Base-by-base conservation (phyloP, 2,329 filamentous ascomycete genomes). In the Stemphylium vesicarium region DNA sequence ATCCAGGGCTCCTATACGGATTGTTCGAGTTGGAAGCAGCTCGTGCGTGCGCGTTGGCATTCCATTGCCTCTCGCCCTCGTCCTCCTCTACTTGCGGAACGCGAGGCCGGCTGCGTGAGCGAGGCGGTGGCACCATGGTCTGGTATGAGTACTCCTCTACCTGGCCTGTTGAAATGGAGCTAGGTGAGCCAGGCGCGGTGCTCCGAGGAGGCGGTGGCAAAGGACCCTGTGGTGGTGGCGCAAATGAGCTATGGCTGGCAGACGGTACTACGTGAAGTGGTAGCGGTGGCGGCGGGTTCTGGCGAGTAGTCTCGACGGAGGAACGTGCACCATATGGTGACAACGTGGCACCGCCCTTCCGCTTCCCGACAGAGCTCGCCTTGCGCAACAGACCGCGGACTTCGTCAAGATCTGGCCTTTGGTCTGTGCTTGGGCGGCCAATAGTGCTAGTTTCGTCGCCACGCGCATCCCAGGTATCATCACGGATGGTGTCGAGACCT, bases 381-480 rank as follows among this genome's bases (percentile, higher is more conserved):
- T 80, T 78, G 50, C 74, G 74, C 1, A 82, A 66, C 11, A 81
- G 56, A 22, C 77, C 76, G 16, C 77, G 74, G 11, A 82, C 74
- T 49, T 82, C 78, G n/a, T 81, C 78, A 18, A 79, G 57, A 41
- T 80, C 78, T 11, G 77, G 75, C 33, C 75, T 73, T 18, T 56
- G 62, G 48, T 80, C 78, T 47, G 72, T 74, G 56, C 74, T 80
- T 9, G 76, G 71, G 26, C 78, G 76, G 45, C 73, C 72, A 20
- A 74, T 60, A 16, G 72, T 74, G 46, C 69, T 73, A 37, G 63
- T 60, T 45, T 76, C 75, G 50, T 79, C 76, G 37, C 73, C 76
- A 40, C 73, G 72, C 18, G 71, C 65, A n/a, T 71, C 70, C 77
- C 76, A 81, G 3, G 76, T 76, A 15, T 79, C 77, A 31, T 81